Conservation (phyloP, 345 rosid species). For the Ricinus communis region DNA sequence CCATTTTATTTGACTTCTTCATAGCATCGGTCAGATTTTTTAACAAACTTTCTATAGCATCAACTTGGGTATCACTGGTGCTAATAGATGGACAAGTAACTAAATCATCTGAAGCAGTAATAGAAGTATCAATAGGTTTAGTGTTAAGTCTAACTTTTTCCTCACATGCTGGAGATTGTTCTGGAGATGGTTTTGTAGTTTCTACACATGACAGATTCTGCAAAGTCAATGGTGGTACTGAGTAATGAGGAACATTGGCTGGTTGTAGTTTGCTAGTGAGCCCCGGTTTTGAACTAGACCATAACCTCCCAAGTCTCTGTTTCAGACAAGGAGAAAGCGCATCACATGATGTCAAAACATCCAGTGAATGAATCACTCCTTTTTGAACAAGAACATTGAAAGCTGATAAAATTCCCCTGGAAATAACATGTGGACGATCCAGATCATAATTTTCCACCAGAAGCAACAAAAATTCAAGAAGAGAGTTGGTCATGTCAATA, state of each 20-base stretch:
- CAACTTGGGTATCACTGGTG: constrained; percentile 17
- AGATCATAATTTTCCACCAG: constrained; percentile 65
- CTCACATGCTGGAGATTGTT: constrained; percentile 11
- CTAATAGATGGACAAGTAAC: constrained; percentile 11
- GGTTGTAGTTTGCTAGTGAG: constrained; percentile 26
- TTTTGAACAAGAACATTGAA: constrained; percentile 50
- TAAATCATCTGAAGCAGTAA: constrained; percentile 17
- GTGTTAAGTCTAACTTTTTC: constrained; percentile 18
- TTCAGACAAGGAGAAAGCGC: constrained; percentile 49
- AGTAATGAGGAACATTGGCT: constrained; percentile 18
- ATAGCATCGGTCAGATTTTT: constrained; percentile 25
- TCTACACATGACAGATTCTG: constrained; percentile 16
- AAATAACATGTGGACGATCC: constrained; percentile 39
- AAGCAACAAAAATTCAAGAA: constrained; percentile 74
- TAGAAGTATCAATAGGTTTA: constrained; percentile 21
- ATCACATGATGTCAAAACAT: constrained; percentile 43
- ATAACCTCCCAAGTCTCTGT: constrained; percentile 48
- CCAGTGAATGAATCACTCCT: constrained; percentile 59
- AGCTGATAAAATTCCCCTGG: constrained; percentile 56
- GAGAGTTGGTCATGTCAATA: constrained; percentile 54
- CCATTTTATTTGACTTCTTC: constrained; percentile 26
- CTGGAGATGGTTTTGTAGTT: constrained; percentile 18
- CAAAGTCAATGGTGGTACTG: constrained; percentile 16
- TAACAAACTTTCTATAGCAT: constrained; percentile 27
- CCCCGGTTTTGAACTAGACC: constrained; percentile 34